These are phyloP conservation scores for Petunia hybrid DNA, from an alignment of 305 asterid species.

Conservation along the genomic window DNA sequence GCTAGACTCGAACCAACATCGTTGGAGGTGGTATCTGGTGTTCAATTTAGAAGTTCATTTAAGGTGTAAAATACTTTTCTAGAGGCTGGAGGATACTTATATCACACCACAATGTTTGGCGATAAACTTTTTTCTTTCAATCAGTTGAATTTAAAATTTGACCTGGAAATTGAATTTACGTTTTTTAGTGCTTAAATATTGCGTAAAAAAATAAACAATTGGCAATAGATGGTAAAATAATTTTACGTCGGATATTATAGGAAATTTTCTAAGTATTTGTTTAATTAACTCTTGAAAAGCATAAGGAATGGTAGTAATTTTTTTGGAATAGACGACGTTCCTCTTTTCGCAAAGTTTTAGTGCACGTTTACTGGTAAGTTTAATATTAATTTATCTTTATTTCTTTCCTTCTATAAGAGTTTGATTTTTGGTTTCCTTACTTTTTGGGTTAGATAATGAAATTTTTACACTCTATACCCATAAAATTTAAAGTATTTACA, in stretches of 20 bases:
- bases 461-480: too few relatives aligned
- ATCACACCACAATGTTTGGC: too few relatives aligned
- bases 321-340: too few relatives aligned
- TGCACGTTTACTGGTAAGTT: neutral
- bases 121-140: too few relatives aligned
- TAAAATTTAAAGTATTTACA: too few relatives aligned
- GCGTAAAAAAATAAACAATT: neutral
- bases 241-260: neutral
- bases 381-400: neutral
- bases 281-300: neutral
- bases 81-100: too few relatives aligned
- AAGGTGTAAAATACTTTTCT: too few relatives aligned
- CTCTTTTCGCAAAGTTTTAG: neutral
- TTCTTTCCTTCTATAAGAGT: neutral
- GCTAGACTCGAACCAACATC: too few relatives aligned
- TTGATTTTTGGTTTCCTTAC: neutral
- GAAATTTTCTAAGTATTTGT: neutral
- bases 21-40: too few relatives aligned
- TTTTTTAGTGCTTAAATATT: neutral
- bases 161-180: neutral
- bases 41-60: too few relatives aligned
- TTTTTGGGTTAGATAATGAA: too few relatives aligned
- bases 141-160: neutral
- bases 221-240: neutral
- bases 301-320: neutral